phyloP scores from a whole-genome alignment of 2,329 filamentous ascomycete genomes.

The Coleophoma crateriformis region DNA sequence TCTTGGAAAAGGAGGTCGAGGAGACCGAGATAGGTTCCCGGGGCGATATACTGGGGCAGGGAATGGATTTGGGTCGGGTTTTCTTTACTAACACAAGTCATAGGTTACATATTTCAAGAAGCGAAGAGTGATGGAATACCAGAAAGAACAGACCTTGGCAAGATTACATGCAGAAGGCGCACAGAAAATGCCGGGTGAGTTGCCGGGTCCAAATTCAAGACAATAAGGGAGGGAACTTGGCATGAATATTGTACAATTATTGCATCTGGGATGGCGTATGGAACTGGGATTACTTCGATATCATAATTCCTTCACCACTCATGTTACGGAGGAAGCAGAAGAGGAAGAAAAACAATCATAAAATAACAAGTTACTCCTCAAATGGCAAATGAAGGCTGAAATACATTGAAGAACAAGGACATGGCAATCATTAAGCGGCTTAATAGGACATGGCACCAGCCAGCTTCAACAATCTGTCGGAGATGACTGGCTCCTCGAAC shows the following conservation, averaged over 20 bases:
- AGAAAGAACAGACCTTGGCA: conserved; percentile 75
- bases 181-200: conserved; percentile 33
- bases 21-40: too few species aligned
- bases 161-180: conserved; percentile 71
- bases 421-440: background rate
- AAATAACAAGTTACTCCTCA: background rate
- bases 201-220: conserved; percentile 2
- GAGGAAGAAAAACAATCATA: too few species aligned
- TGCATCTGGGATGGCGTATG: background rate
- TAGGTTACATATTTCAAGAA: conserved; percentile 98
- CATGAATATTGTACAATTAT: background rate
- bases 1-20: too few species aligned
- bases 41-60: too few species aligned
- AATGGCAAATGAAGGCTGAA: background rate
- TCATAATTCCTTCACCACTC: background rate
- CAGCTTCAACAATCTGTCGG: conserved; percentile 7
- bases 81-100: conserved; percentile 11
- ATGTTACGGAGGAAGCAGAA: background rate
- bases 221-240: conserved; percentile 1
- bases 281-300: background rate
- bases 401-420: background rate
- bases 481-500: conserved; percentile 8
- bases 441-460: conserved; percentile 9
- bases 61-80: too few species aligned
- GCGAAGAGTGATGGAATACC: conserved; percentile 84